A percentile compares a stretch with the other conserved stretches of the same genome.
phyloP scores from a whole-genome alignment of 495 filamentous ascomycete species.

The Immersiella caudata region DNA sequence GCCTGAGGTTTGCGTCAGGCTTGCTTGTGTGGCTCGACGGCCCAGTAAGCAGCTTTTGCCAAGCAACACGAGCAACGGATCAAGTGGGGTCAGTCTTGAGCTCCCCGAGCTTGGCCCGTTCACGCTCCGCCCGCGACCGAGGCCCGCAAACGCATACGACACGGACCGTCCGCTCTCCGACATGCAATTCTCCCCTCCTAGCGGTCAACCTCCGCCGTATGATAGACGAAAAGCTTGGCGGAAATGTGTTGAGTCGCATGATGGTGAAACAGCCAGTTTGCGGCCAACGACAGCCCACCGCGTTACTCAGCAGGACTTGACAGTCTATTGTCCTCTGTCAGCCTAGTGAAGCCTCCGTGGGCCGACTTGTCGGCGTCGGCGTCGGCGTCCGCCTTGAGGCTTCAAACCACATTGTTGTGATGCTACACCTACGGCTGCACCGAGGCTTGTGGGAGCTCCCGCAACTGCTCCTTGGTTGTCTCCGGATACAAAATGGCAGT shows the following conservation, averaged over 20 bases:
- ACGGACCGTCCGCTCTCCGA: too few species aligned
- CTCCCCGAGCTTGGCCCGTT: too few species aligned
- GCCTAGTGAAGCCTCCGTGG: not conserved
- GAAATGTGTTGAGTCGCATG: not conserved
- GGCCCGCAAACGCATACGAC: not conserved
- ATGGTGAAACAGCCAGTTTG: not conserved
- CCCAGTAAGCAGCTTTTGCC: too few species aligned
- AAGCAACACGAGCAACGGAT: too few species aligned
- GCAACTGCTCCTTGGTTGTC: not conserved
- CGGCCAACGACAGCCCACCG: not conserved
- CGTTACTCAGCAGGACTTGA: not conserved
- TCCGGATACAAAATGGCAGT: not conserved
- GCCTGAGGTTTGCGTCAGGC: too few species aligned
- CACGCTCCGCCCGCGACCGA: too few species aligned
- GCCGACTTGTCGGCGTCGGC: not conserved
- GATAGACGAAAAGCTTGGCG: not conserved
- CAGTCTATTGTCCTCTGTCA: not conserved
- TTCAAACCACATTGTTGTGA: not conserved
- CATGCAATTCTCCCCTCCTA: too few species aligned
- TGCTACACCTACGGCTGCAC: not conserved
- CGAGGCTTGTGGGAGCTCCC: not conserved
- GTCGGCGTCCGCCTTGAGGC: constrained; percentile 2
- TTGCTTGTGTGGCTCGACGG: too few species aligned
- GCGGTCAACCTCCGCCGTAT: not conserved
- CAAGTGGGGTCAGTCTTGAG: too few species aligned